phyloP scores from a whole-genome alignment of 371 early-diverging fungal genomes.

The Globomyces sp. region DNA sequence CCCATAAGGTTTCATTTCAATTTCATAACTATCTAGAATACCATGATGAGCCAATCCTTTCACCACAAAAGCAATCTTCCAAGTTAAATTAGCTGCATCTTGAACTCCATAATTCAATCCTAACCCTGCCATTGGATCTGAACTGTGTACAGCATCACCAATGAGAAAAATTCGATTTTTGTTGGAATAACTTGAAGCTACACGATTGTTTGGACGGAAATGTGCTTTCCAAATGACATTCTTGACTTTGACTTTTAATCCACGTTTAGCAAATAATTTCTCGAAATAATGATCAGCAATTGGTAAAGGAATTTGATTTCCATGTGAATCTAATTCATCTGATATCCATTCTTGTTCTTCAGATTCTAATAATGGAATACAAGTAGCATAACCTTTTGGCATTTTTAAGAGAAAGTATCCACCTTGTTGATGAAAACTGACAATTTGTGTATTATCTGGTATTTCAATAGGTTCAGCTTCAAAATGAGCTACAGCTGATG shows the following conservation, averaged over 20 bases:
- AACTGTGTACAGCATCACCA: slow-evolving; percentile 46
- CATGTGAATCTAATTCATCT: background rate
- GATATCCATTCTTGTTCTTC: background rate
- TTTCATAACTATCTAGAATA: slow-evolving; percentile 19
- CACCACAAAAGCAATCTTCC: slow-evolving; percentile 45
- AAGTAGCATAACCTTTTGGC: background rate
- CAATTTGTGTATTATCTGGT: background rate
- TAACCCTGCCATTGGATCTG: slow-evolving; percentile 44
- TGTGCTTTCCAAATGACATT: background rate
- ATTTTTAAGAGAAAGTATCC: background rate
- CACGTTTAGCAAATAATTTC: background rate
- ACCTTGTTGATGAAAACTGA: background rate
- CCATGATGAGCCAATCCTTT: background rate
- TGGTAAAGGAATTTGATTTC: background rate
- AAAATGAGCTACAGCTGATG: background rate
- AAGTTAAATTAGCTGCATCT: slow-evolving; percentile 48
- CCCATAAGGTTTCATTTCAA: slow-evolving; percentile 22
- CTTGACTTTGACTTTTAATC: background rate
- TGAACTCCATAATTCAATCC: slow-evolving; percentile 55
- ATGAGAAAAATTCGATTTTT: slow-evolving; percentile 31
- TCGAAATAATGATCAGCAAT: background rate
- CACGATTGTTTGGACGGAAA: background rate
- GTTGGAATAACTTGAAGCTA: slow-evolving; percentile 1
- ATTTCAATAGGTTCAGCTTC: background rate
- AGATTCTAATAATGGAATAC: background rate